Percentiles rank a stretch among this genome's conserved stretches.
These are phyloP conservation scores for Globisporangium radiosum DNA, from an alignment of 352 stramenopile genomes.

Conservation along the genomic window DNA sequence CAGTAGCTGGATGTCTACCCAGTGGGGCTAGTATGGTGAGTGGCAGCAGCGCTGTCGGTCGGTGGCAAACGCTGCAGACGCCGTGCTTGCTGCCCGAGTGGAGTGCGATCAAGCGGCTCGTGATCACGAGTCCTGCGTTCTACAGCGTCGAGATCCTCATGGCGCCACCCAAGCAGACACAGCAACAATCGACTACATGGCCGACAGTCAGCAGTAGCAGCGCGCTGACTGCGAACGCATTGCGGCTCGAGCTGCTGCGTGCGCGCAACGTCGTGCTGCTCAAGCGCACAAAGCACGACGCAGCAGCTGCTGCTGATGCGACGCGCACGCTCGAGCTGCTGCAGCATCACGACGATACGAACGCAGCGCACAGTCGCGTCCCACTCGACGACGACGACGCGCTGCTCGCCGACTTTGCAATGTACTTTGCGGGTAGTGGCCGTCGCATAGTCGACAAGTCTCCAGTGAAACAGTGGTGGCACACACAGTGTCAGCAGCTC, in stretches of 20 bases:
- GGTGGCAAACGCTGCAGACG: constrained; percentile 31
- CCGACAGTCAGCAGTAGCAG: constrained; percentile 9
- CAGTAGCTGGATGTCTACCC: background rate
- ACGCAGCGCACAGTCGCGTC: background rate
- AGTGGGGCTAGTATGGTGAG: too few species aligned
- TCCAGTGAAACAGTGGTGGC: constrained; percentile 7
- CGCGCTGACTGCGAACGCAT: constrained; percentile 30
- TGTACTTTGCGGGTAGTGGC: constrained; percentile 20
- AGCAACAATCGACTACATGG: background rate
- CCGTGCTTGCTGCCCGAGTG: constrained; percentile 73
- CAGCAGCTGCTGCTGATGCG: constrained; percentile 9
- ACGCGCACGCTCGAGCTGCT: constrained; percentile 3
- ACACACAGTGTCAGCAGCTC: constrained; percentile 18
- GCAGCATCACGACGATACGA: background rate
- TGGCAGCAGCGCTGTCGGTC: background rate
- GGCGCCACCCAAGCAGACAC: constrained; percentile 1
- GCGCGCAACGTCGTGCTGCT: constrained; percentile 57
- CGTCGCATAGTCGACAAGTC: too few species aligned
- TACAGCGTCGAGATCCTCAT: constrained; percentile 69
- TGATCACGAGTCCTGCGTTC: constrained; percentile 37
- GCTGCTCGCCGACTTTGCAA: constrained; percentile 21
- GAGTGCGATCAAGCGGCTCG: constrained; percentile 42
- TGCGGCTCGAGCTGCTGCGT: constrained; percentile 49
- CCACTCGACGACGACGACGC: constrained; percentile 17
- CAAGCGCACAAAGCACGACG: constrained; percentile 32